Base-by-base conservation (phyloP, 441 rosid species). In the Breynia disticha region DNA sequence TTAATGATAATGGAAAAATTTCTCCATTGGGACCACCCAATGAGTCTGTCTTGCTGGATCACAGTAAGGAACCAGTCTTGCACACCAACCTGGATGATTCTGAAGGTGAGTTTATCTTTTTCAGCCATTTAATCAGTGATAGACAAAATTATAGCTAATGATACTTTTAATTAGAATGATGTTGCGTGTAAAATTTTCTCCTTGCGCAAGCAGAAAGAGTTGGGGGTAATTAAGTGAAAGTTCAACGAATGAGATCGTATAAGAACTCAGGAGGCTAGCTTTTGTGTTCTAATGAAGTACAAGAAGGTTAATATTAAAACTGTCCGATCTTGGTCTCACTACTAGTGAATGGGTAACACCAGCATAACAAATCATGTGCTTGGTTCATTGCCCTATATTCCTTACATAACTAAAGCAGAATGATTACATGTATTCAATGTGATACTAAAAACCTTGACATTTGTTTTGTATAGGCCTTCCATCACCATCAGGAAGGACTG, bases 401-500 rank as follows among this genome's bases (percentile, higher is more conserved):
- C 32, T 24, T 24, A 24, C 32, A 14, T 39, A 39, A 14, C 28
- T 8, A 32, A 8, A 60, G 39, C 56, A 43, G 41, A 46, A 35
- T 21, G 17, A 20, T 56, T n/a, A 35, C 35, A 52, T 50, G 54
- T 48, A 16, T 52, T 28, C 21, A 28, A 17, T 54, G 44, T 16
- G 50, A 12, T 24, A 15, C n/a, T 58, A 57, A 14, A 46, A 37
- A 47, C 0, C 52, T 56, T 12, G 45, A 56, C 7, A 16, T 59
- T 21, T 55, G 65, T 68, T 47, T 53, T 62, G 56, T 65, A 70
- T 68, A 93, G 96, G 91, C 55, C 73, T 79, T 64, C 84, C 91
- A 48, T 94, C 96, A 38, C 91, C 96, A 57, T 83, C 97, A 43
- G 86, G 95, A 71, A 77, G 86, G 74, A 9, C 76, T 19, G 87